Conservation (phyloP, 768 basidiomycete genomes). For the Pholiota microspora region DNA sequence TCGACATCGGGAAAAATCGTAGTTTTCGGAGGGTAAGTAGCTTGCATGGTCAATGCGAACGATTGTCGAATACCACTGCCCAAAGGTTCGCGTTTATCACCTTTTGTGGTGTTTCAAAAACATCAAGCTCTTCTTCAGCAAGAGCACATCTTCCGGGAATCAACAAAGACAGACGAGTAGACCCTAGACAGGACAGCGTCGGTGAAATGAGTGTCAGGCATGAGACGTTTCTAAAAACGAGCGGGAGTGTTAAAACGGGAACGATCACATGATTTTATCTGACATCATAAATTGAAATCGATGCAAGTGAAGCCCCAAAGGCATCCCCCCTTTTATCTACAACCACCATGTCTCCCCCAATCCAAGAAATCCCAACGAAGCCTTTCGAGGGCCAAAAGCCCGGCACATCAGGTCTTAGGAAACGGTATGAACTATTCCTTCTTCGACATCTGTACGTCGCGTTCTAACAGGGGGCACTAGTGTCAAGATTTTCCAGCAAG, state of each 20-base stretch:
- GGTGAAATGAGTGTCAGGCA: not conserved
- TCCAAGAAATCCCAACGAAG: slow-evolving; percentile 77
- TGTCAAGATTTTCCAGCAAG: slow-evolving; percentile 98
- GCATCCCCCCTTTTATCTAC: slow-evolving; percentile 6
- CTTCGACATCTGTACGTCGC: slow-evolving; percentile 9
- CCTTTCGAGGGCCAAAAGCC: slow-evolving; percentile 95
- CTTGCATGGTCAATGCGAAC: not conserved
- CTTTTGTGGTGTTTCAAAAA: not conserved
- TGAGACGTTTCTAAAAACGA: slow-evolving; percentile 2
- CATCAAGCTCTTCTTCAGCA: not conserved
- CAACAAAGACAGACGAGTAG: not conserved
- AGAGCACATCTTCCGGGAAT: not conserved
- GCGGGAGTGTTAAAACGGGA: slow-evolving; percentile 20
- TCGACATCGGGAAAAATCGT: not conserved
- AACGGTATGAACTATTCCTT: slow-evolving; percentile 58
- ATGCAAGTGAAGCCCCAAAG: slow-evolving; percentile 12
- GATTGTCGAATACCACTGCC: not conserved
- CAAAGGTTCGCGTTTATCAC: too few relatives aligned
- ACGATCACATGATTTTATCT: slow-evolving; percentile 29
- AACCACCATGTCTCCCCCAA: slow-evolving; percentile 38
- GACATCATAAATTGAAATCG: slow-evolving; percentile 30
- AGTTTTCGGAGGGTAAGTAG: not conserved
- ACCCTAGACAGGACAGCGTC: not conserved
- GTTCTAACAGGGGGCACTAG: slow-evolving; percentile 38
- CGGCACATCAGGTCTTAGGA: slow-evolving; percentile 95